Evolutionary conservation across 2,329 filamentous ascomycete species (phyloP), one percentile per base, ranked within the genome.

Genomic region (Colletotrichum lupini): DNA sequence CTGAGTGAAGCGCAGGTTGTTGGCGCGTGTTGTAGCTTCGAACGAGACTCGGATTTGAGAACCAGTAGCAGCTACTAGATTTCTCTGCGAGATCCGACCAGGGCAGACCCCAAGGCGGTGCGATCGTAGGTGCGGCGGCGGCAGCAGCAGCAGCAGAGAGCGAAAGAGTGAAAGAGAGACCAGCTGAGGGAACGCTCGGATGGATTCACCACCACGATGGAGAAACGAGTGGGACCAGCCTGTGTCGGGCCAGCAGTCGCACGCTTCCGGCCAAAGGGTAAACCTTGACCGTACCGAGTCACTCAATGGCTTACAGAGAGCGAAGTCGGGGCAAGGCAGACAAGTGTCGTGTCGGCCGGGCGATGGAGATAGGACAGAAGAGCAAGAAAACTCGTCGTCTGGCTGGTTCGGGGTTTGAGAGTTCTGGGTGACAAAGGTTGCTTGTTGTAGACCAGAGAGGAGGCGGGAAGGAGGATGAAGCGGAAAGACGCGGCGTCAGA

Each of bases 181-280:
- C 32, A 37, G 66, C 24, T 35, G 60, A 69, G 67, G 70, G 67
- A 65, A 59, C 70, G 70, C 70, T 73, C 67, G 67, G 67, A 69
- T 69, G 55, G 60, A 56, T 70, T 64, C 66, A 73, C 67, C 61
- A 72, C 60, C 22, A 28, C 37, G 22, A 52, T 74, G 68, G 62
- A 72, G 68, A 72, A 74, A 74, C 63, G 72, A 74, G 72, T 72
- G 72, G 72, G 68, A 74, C 72, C 72, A 63, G 53, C 53, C 59
- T 63, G 72, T 59, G 57, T 63, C 28, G 57, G 63, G 63, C 72
- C 22, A 49, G 60, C 53, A 57, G 59, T 66, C 61, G 59, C 58
- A 67, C 73, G 71, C 61, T 75, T 74, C 62, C 71, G 58, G 63
- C 70, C 61, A 65, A 26, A 68, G 55, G 52, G 53, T 52, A 55